Conservation (phyloP, 306 rosid genomes). For the Fagus sylvatica region DNA sequence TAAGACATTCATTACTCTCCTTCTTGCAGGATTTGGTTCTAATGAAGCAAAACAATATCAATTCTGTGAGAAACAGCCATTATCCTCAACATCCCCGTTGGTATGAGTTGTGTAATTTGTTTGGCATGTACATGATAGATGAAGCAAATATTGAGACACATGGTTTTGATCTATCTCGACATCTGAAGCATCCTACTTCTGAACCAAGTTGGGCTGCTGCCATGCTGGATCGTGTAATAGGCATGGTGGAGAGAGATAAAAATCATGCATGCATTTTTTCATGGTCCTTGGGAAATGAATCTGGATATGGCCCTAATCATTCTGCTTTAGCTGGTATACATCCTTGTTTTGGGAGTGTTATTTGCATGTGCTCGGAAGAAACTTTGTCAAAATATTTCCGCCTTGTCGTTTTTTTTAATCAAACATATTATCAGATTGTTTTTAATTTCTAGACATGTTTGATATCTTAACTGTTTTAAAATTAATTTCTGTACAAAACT, state of each 20-base stretch:
- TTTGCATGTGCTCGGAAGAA: background rate
- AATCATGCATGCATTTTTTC: constrained; percentile 82
- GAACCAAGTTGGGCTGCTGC: constrained; percentile 92
- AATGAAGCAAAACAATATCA: constrained; percentile 89
- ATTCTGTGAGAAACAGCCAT: constrained; percentile 97
- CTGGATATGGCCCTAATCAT: constrained; percentile 96
- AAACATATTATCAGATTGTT: background rate
- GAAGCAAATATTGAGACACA: constrained; percentile 98
- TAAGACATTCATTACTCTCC: constrained; percentile 17
- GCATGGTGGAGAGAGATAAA: constrained; percentile 99
- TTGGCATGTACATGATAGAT: constrained; percentile 97
- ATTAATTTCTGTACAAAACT: background rate
- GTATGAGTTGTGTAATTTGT: constrained; percentile 91
- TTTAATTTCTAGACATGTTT: background rate
- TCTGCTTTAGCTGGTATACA: constrained; percentile 73
- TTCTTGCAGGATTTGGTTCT: constrained; percentile 75
- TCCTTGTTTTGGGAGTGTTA: constrained; percentile 11
- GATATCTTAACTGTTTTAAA: background rate
- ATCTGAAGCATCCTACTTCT: constrained; percentile 83
- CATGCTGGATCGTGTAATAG: constrained; percentile 92
- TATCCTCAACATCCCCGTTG: constrained; percentile 98
- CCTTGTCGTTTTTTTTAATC: background rate
- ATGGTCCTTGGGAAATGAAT: constrained; percentile 95
- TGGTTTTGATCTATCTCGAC: constrained; percentile 65
- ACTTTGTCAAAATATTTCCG: background rate